phyloP scores from a whole-genome alignment of 2,329 filamentous ascomycete species.

The Pseudocercospora macadamiae region DNA sequence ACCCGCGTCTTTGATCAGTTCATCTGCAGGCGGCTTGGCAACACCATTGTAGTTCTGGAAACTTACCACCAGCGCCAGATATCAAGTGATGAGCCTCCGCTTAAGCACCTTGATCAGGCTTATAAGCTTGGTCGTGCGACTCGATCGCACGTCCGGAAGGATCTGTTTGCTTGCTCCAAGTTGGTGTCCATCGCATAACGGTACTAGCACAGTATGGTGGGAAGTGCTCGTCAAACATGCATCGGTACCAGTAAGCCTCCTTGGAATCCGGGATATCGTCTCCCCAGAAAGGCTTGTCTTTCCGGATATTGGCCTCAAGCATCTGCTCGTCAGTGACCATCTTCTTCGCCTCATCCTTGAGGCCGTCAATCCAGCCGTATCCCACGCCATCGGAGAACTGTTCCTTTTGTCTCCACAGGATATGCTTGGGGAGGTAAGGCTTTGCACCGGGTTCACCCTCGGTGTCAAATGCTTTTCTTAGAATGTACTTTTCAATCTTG shows the following conservation, averaged over 20 bases:
- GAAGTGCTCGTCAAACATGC: conserved; percentile 99
- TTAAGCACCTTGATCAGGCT: conserved; percentile 21
- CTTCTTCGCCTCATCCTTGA: conserved; percentile 91
- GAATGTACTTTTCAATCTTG: conserved; percentile 90
- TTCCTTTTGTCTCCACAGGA: conserved; percentile 98
- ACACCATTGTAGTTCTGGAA: too few relatives aligned
- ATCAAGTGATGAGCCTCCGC: not conserved
- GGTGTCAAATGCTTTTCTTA: conserved; percentile 97
- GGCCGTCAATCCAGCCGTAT: conserved; percentile 97
- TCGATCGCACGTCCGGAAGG: conserved; percentile 73
- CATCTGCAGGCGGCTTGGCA: too few relatives aligned
- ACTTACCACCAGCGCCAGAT: not conserved
- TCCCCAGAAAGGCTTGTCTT: conserved; percentile 96
- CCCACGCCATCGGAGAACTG: conserved; percentile 97
- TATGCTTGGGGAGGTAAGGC: conserved; percentile 92
- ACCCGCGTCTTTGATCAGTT: too few relatives aligned
- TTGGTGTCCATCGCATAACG: conserved; percentile 95
- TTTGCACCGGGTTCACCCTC: conserved; percentile 70
- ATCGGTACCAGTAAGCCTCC: conserved; percentile 98
- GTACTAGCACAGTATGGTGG: conserved; percentile 87
- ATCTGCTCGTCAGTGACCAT: conserved; percentile 96
- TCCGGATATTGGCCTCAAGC: conserved; percentile 60
- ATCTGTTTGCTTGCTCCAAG: conserved; percentile 95
- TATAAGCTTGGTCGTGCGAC: conserved; percentile 40
- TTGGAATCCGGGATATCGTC: conserved; percentile 91